A percentile compares a stretch with the other conserved stretches of the same genome.
Evolutionary conservation across 1,284 basidiomycete genomes (phyloP).

Genomic region (Rhizoctonia solani): DNA sequence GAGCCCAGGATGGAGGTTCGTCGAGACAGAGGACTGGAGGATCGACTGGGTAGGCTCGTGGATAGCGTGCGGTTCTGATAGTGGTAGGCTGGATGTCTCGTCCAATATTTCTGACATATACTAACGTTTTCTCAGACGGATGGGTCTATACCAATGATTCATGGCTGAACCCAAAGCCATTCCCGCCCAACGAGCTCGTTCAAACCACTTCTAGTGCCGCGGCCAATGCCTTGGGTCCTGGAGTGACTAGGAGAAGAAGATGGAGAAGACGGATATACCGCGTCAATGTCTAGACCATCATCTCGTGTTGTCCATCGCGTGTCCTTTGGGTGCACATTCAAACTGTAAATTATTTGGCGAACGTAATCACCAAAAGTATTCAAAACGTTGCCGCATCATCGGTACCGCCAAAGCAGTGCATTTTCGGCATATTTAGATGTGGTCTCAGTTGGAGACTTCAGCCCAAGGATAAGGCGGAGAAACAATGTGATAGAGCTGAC

Average conservation of each 20-base stretch:
- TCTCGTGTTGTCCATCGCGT: neutral
- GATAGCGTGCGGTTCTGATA: constrained; percentile 57
- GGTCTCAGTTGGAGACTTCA: no score
- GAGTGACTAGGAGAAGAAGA: constrained; percentile 61
- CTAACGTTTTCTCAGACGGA: constrained; percentile 56
- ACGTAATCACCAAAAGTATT: no score
- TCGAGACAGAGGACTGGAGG: constrained; percentile 74
- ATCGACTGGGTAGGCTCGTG: constrained; percentile 63
- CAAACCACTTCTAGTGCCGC: constrained; percentile 27
- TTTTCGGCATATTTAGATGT: no score
- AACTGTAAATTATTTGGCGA: no score
- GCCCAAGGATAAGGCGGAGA: no score
- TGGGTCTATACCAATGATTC: constrained; percentile 78
- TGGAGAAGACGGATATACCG: constrained; percentile 67
- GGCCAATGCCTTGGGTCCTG: constrained; percentile 32
- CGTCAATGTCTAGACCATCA: constrained; percentile 34
- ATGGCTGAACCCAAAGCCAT: constrained; percentile 60
- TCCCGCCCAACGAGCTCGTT: constrained; percentile 52
- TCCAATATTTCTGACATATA: constrained; percentile 12
- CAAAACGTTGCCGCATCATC: no score
- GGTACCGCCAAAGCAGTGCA: no score
- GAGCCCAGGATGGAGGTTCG: constrained; percentile 67
- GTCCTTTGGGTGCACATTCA: neutral
- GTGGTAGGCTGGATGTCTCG: constrained; percentile 51
- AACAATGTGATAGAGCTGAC: no score